Evolutionary conservation across 192 early-diverging fungal species (phyloP), one percentile per base, ranked within the genome.

Genomic region (Entomortierella beljakovae): DNA sequence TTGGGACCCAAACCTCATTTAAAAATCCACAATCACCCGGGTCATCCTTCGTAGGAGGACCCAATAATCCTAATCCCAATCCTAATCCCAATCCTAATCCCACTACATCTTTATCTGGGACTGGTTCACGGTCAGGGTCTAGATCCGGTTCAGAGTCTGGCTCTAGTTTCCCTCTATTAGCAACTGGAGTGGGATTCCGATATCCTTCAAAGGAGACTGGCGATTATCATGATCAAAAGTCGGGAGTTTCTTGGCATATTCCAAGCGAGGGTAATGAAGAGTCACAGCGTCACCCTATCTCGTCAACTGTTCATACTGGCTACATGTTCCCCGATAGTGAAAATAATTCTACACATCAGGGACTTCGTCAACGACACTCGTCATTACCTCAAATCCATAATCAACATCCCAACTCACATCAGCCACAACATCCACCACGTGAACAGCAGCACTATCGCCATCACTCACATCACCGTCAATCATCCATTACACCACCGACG

Each of bases 371-470:
- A 55, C 32, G 66, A 9, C 73, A 63, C 28, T 51, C 65, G n/a
- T 68, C 73, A n/a, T 43, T 68, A 61, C 61, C 73, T 13, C 72
- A 75, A 38, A 53, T 75, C 31, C 59, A 62, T 40, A 64, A 46
- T 49, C 38, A 63, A 25, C 29, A 57, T 23, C 15, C 61, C 16
- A 43, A 57, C 16, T 38, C 62, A 32, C 35, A 28, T n/a, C 58
- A 35, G 20, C 66, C 54, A 15, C 42, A 53, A 25, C 82, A 77
- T 18, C 38, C 68, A 34, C 62, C 77, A 35, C 71, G 64, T 35
- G 65, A 64, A 25, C 70, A 75, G 18, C 64, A 74, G 18, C 64
- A 74, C 20, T 67, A 81, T 35, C 6, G 16, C 15, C 46, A 35
- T 2, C 31, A 63, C 5, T 61, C n/a, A 6, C 48, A 52, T 13